phyloP scores from a whole-genome alignment of 176 grass and related monocot species.

The Raddia distichophylla region DNA sequence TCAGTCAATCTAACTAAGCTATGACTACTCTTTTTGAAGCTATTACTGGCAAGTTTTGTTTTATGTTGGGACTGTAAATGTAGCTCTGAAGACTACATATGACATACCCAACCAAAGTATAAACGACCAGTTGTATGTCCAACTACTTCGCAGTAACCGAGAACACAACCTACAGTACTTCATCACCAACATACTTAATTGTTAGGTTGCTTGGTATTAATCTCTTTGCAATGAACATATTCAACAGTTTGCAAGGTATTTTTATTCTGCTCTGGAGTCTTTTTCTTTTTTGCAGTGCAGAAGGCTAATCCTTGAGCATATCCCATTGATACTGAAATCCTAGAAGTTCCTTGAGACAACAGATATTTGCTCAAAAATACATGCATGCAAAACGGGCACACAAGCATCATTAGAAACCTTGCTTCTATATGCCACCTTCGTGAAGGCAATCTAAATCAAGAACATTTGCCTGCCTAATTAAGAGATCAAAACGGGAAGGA shows the following conservation, averaged over 20 bases:
- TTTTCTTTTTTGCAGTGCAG: conserved; percentile 59
- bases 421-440: conserved; percentile 23
- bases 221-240: not conserved
- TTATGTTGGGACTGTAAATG: no score
- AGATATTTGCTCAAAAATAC: conserved; percentile 58
- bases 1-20: not conserved
- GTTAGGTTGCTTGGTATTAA: no score
- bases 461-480: not conserved
- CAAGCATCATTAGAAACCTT: conserved; percentile 28
- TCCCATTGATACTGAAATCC: conserved; percentile 53
- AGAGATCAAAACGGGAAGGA: not conserved
- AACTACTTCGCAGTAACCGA: no score
- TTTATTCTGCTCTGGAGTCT: not conserved
- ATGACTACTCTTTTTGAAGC: not conserved
- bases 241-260: not conserved
- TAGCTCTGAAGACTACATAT: no score
- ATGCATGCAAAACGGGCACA: conserved; percentile 58
- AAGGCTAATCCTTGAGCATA: conserved; percentile 51
- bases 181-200: no score
- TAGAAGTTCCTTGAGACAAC: conserved; percentile 57
- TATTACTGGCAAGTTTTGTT: not conserved
- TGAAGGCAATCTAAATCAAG: conserved; percentile 30
- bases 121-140: no score
- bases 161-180: no score
- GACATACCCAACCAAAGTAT: no score